Percentiles rank a stretch among this genome's conserved stretches.
These are phyloP conservation scores for Macroventuria anomochaeta DNA, from an alignment of 2,329 filamentous ascomycete species.

Conservation along the genomic window DNA sequence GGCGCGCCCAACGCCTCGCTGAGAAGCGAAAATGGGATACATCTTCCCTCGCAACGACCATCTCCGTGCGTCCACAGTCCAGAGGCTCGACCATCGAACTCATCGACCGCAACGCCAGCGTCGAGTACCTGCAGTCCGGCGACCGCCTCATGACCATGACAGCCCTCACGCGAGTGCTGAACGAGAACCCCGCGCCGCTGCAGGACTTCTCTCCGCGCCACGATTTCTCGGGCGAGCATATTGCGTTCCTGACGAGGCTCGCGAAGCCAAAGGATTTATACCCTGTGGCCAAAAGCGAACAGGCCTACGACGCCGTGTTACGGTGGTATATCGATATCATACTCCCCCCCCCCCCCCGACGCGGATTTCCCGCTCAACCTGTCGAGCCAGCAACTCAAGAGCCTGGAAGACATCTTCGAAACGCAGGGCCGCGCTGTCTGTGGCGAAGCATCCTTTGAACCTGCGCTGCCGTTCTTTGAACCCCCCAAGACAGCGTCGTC, in stretches of 20 bases:
- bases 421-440: constrained; percentile 5
- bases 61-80: neutral
- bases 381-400: constrained; percentile 13
- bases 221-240: constrained; percentile 27
- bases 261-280: constrained; percentile 11
- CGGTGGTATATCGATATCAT: constrained; percentile 21
- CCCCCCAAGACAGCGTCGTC: neutral
- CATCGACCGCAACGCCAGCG: constrained; percentile 10
- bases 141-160: constrained; percentile 19
- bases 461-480: constrained; percentile 12
- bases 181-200: constrained; percentile 17
- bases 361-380: constrained; percentile 25
- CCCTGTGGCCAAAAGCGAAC: neutral
- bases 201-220: constrained; percentile 24
- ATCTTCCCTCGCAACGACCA: constrained; percentile 3
- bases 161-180: constrained; percentile 18
- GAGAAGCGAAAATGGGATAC: constrained; percentile 4
- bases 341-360: constrained; percentile 16
- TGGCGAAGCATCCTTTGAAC: constrained; percentile 5
- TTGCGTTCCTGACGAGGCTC: constrained; percentile 21
- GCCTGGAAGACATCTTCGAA: constrained; percentile 18
- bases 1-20: constrained; percentile 7
- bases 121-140: neutral
- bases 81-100: constrained; percentile 7
- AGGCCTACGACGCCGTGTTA: constrained; percentile 18